Percentiles rank a stretch among this genome's conserved stretches.
These are phyloP conservation scores for Aechmea fasciata DNA, from an alignment of 176 grass and related monocot genomes.

Conservation along the genomic window DNA sequence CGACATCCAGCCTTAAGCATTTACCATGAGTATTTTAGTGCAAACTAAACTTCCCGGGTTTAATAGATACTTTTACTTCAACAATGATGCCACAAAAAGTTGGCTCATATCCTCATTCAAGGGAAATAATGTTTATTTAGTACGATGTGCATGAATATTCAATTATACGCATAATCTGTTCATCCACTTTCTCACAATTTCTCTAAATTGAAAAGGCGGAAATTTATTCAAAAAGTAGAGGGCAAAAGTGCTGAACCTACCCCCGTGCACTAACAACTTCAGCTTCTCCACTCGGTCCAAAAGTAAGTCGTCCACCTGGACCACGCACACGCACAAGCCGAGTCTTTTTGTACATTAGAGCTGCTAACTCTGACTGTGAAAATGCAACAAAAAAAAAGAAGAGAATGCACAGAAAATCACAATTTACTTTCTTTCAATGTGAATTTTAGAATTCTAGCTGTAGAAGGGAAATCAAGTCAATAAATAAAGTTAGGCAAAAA, in stretches of 20 bases:
- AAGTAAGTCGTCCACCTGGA: slow-evolving; percentile 71
- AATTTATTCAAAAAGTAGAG: neutral
- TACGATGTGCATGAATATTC: too few species aligned
- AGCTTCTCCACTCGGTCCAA: slow-evolving; percentile 81
- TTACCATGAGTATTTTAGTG: neutral
- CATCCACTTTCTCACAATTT: neutral
- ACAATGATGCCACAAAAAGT: neutral
- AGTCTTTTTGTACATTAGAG: slow-evolving; percentile 91
- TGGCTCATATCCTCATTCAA: neutral
- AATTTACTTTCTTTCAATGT: slow-evolving; percentile 15
- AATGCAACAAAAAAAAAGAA: slow-evolving; percentile 20
- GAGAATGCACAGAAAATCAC: slow-evolving; percentile 14
- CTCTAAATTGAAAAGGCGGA: neutral
- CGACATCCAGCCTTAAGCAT: too few species aligned
- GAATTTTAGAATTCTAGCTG: neutral
- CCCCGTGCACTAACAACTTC: slow-evolving; percentile 98
- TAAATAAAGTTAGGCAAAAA: slow-evolving; percentile 14
- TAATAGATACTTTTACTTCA: neutral
- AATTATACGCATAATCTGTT: neutral
- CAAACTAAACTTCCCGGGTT: neutral
- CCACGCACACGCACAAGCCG: slow-evolving; percentile 85
- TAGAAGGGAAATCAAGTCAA: neutral
- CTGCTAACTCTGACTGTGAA: slow-evolving; percentile 80
- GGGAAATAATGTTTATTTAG: neutral
- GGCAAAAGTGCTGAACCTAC: slow-evolving; percentile 25